Evolutionary conservation across 1,284 basidiomycete species (phyloP).

Genomic region (Rhodotorula mucilaginosa): DNA sequence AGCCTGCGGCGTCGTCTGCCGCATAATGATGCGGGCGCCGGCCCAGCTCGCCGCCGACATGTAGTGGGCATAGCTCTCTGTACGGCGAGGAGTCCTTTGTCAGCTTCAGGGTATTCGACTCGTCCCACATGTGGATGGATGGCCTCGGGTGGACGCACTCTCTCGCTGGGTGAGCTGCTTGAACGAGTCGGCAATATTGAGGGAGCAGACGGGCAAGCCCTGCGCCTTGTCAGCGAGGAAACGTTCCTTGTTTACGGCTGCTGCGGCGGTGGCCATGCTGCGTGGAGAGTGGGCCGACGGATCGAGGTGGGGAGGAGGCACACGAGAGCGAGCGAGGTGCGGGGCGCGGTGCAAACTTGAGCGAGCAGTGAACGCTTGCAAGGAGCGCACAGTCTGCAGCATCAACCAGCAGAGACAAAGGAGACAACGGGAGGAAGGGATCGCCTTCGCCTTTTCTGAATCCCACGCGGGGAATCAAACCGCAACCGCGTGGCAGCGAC

Average conservation of each 20-base stretch:
- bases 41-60: conserved; percentile 57
- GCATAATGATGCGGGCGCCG: conserved; percentile 74
- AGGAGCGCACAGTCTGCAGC: too few species aligned
- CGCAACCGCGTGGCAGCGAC: too few species aligned
- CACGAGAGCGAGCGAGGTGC: background rate
- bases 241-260: conserved; percentile 3
- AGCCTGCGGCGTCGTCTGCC: conserved; percentile 62
- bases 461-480: too few species aligned
- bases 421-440: too few species aligned
- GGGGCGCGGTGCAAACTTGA: background rate
- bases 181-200: conserved; percentile 32
- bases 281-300: background rate
- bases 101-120: background rate
- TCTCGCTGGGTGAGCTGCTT: conserved; percentile 30
- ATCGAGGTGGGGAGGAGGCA: background rate
- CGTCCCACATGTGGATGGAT: too few species aligned
- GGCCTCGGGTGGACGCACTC: conserved; percentile 21
- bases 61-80: conserved; percentile 37
- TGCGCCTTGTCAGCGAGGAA: conserved; percentile 34
- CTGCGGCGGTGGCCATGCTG: background rate
- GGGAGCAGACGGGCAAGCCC: conserved; percentile 32
- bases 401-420: too few species aligned
- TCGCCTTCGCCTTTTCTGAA: too few species aligned
- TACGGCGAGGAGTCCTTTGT: background rate
- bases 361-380: too few species aligned